These are phyloP conservation scores for Boletus semigastroideus DNA, from an alignment of 1,284 basidiomycete species.

Conservation along the genomic window DNA sequence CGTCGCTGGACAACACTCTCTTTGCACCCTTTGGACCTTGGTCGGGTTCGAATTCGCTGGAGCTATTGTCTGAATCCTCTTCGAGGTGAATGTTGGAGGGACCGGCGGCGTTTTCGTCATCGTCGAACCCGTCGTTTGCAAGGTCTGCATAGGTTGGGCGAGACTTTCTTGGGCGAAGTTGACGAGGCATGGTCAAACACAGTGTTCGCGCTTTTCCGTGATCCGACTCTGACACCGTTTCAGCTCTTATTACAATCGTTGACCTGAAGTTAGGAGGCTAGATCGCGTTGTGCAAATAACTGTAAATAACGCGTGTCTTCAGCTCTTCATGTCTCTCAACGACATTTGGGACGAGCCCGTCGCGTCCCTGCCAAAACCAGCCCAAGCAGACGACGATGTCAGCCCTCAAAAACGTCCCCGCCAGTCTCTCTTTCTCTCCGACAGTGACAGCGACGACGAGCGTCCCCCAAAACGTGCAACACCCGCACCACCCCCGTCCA, in stretches of 20 bases:
- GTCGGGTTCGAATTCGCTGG: constrained; percentile 46
- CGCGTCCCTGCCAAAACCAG: constrained; percentile 17
- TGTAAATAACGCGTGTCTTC: constrained; percentile 28
- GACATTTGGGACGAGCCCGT: constrained; percentile 48
- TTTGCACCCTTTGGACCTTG: constrained; percentile 3
- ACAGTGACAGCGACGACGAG: constrained; percentile 42
- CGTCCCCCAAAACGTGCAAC: constrained; percentile 19
- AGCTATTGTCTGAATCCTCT: constrained; percentile 22
- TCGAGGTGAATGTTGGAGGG: constrained; percentile 24
- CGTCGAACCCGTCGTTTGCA: constrained; percentile 7
- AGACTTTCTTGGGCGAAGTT: constrained; percentile 37
- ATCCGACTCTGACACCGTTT: too few relatives aligned
- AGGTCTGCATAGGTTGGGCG: constrained; percentile 36
- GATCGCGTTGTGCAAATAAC: constrained; percentile 23
- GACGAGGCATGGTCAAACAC: constrained; percentile 31
- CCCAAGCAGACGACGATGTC: constrained; percentile 1
- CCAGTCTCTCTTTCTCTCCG: constrained; percentile 52
- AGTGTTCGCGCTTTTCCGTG: not conserved
- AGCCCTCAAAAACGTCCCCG: constrained; percentile 34
- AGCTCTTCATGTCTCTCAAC: constrained; percentile 35
- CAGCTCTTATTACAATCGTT: too few relatives aligned
- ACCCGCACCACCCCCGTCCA: constrained; percentile 19
- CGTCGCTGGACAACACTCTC: constrained; percentile 15
- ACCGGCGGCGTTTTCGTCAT: constrained; percentile 25
- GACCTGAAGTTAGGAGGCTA: too few relatives aligned